A percentile compares a stretch with the other conserved stretches of the same genome.
Evolutionary conservation across 306 rosid species (phyloP).

Genomic region (Leucaena leucocephala): DNA sequence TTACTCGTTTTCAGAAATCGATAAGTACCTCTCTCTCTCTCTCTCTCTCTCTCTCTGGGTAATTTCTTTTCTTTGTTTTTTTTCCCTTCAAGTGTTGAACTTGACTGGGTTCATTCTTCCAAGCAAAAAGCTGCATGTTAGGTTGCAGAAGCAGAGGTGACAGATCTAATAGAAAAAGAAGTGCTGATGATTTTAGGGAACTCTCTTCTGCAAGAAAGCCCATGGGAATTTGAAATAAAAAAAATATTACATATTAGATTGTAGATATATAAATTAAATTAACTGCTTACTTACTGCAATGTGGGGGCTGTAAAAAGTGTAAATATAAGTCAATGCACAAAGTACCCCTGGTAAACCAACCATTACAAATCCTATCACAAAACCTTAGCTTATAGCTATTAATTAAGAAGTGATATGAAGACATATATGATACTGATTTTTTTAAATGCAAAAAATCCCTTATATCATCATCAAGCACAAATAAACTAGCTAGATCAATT

Average conservation of each 20-base stretch:
- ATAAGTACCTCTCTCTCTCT: conserved; percentile 42
- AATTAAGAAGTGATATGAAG: conserved; percentile 3
- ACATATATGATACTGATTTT: not conserved
- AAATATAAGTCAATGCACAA: not conserved
- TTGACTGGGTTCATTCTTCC: conserved; percentile 80
- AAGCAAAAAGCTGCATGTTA: conserved; percentile 89
- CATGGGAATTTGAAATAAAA: conserved; percentile 68
- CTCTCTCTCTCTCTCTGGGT: conserved; percentile 40
- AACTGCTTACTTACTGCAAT: conserved; percentile 46
- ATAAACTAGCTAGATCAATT: not conserved
- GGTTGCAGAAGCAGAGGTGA: conserved; percentile 83
- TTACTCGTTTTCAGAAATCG: conserved; percentile 78
- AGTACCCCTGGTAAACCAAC: conserved; percentile 24
- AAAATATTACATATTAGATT: not conserved
- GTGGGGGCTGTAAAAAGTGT: conserved; percentile 38
- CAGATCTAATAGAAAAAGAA: conserved; percentile 85
- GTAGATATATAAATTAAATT: not conserved
- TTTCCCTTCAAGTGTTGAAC: conserved; percentile 25
- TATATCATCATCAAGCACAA: not conserved
- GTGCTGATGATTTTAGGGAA: conserved; percentile 63
- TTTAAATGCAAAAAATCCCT: not conserved
- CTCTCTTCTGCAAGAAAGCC: conserved; percentile 45
- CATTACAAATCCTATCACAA: conserved; percentile 34
- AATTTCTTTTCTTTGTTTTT: conserved; percentile 15
- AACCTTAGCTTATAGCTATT: conserved; percentile 29